phyloP scores from a whole-genome alignment of 352 stramenopile species.

The Phytophthora aleatoria region DNA sequence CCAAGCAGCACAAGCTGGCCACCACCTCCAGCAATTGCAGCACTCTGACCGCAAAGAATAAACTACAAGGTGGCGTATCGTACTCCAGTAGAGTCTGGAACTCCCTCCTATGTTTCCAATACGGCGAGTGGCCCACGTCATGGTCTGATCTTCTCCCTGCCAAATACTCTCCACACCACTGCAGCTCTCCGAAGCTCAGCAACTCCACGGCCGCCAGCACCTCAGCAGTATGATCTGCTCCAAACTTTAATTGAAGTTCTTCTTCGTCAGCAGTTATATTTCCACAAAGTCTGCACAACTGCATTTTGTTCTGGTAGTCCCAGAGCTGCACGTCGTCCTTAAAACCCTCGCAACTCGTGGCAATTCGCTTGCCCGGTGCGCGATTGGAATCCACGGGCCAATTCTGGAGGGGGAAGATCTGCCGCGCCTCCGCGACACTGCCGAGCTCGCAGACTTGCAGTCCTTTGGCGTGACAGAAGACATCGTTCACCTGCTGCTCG shows the following conservation, averaged over 20 bases:
- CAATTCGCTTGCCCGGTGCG: slow-evolving; percentile 36
- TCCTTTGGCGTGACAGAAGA: slow-evolving; percentile 55
- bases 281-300: slow-evolving; percentile 47
- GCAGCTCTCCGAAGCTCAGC: slow-evolving; percentile 47
- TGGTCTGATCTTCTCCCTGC: slow-evolving; percentile 13
- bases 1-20: slow-evolving; percentile 20
- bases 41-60: slow-evolving; percentile 25
- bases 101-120: slow-evolving; percentile 39
- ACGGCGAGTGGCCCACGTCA: slow-evolving; percentile 41
- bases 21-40: slow-evolving; percentile 40
- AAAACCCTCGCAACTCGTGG: slow-evolving; percentile 45
- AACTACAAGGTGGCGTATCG: slow-evolving; percentile 25
- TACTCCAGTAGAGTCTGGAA: slow-evolving; percentile 35
- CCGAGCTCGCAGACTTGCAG: slow-evolving; percentile 44
- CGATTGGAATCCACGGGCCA: slow-evolving; percentile 47
- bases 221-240: slow-evolving; percentile 16
- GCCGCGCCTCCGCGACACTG: slow-evolving; percentile 41
- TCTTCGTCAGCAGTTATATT: slow-evolving; percentile 40
- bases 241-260: slow-evolving; percentile 21
- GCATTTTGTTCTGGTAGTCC: slow-evolving; percentile 58
- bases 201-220: slow-evolving; percentile 41
- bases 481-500: slow-evolving; percentile 47
- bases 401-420: slow-evolving; percentile 45
- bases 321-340: slow-evolving; percentile 46
- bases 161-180: slow-evolving; percentile 60